phyloP scores from a whole-genome alignment of 345 rosid genomes.

The Laguncularia racemosa region DNA sequence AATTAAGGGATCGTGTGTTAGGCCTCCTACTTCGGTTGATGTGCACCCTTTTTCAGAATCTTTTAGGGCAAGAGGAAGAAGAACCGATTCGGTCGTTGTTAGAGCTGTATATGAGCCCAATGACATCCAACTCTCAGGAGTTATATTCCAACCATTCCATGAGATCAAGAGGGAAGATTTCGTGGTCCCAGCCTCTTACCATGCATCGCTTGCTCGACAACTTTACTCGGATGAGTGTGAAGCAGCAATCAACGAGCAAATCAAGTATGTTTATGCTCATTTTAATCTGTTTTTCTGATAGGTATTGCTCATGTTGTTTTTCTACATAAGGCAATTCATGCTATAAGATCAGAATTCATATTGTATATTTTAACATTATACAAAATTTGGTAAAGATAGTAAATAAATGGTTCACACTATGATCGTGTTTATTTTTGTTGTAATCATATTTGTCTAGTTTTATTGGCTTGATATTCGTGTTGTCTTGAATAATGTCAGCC shows the following conservation, averaged over 20 bases:
- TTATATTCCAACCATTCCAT: conserved; percentile 66
- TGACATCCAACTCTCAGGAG: background rate
- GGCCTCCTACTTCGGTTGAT: too few species aligned
- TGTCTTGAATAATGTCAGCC: background rate
- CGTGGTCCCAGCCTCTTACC: conserved; percentile 40
- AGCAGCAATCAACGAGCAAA: conserved; percentile 73
- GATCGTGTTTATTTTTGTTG: background rate
- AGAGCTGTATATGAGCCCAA: too few species aligned
- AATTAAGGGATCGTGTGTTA: too few species aligned
- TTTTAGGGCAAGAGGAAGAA: too few species aligned
- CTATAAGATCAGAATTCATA: too few species aligned
- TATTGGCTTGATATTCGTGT: background rate
- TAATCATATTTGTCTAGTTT: background rate
- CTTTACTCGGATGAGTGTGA: conserved; percentile 35
- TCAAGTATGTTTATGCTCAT: conserved; percentile 42
- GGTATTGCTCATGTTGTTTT: too few species aligned
- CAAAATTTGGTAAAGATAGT: too few species aligned
- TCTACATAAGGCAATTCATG: too few species aligned
- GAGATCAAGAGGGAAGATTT: conserved; percentile 62
- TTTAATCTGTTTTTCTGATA: background rate
- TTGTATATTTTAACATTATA: too few species aligned
- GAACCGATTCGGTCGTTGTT: too few species aligned
- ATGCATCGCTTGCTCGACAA: conserved; percentile 68
- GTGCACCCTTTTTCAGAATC: too few species aligned
- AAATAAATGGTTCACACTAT: too few species aligned